Evolutionary conservation across 352 stramenopile genomes (phyloP).

Genomic region (Globisporangium ultimum): DNA sequence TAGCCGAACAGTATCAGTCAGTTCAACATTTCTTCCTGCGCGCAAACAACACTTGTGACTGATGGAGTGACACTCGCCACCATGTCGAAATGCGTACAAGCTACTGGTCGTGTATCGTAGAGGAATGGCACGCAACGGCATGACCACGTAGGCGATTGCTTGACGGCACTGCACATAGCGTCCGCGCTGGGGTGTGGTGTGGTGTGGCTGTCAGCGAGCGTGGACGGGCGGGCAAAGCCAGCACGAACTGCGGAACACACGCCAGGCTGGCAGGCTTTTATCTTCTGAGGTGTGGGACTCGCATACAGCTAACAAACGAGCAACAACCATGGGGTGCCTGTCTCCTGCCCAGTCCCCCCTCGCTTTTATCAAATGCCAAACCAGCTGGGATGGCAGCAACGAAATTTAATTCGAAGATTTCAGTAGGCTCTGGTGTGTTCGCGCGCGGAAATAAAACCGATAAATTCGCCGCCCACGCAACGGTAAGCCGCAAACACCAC

Average conservation of each 20-base stretch:
- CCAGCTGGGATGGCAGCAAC: neutral
- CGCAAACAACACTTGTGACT: no score
- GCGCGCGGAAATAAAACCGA: constrained; percentile 3
- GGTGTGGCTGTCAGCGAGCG: neutral
- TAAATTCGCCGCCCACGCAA: constrained; percentile 3
- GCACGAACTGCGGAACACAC: constrained; percentile 15
- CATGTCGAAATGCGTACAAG: no score
- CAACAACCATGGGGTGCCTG: neutral
- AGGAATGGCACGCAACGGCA: no score
- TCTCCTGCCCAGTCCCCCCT: neutral
- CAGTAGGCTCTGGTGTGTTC: neutral
- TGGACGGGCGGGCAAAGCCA: constrained; percentile 4
- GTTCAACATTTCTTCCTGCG: no score
- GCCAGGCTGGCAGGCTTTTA: neutral
- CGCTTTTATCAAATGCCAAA: neutral
- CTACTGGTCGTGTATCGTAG: no score
- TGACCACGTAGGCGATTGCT: no score
- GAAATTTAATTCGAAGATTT: constrained; percentile 18
- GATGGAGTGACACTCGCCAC: no score
- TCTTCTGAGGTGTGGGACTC: neutral
- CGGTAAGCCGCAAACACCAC: neutral
- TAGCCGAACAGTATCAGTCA: no score
- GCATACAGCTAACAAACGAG: neutral
- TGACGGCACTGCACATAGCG: no score
- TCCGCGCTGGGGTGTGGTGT: neutral